Base-by-base conservation (phyloP, 1,284 basidiomycete genomes). In the Trichosporon sp. region DNA sequence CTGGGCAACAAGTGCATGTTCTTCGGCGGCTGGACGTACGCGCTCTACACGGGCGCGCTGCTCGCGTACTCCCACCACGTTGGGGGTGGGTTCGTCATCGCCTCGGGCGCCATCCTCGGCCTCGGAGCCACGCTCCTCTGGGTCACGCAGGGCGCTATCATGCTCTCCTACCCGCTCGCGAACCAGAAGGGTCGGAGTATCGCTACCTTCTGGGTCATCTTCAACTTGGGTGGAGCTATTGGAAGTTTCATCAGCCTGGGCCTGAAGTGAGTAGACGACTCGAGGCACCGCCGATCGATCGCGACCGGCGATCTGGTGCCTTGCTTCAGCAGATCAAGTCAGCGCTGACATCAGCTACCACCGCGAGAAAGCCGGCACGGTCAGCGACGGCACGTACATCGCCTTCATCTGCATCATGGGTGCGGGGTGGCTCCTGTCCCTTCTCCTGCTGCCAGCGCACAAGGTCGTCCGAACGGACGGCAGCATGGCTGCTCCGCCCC, bases 121-220 rank as follows among this genome's bases (percentile, higher is more conserved):
- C 73, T 92, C 59, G 92, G 89, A 72, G 92, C 92, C 13, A 89
- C 89, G 56, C 76, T 93, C 27, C 82, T 94, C n/a, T 92, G 90
- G 91, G 88, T 89, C 0, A 89, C 89, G 1, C 91, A 93, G 73
- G 91, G 91, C 19, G 87, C 86, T 5, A 81, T 92, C 66, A 92
- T 92, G 87, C 82, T 94, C 72, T 84, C 89, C 1, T 94, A 92
- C 76, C 88, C 90, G 0, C 62, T 87, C 40, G 88, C 89, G 74
- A 73, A 80, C 69, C 84, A 91, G 75, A 95, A 94, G 77, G 91
- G 91, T 14, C 82, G 81, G 6, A 54, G 61, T 75, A 91, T 94
- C 67, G 87, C 86, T 21, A 82, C 89, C 54, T 89, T 91, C 77
- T 91, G 89, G 89, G 73, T 82, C 49, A 87, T 90, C 65, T 90